These are phyloP conservation scores for Coemansia sp. DNA, from an alignment of 192 early-diverging fungal species.

Conservation along the genomic window DNA sequence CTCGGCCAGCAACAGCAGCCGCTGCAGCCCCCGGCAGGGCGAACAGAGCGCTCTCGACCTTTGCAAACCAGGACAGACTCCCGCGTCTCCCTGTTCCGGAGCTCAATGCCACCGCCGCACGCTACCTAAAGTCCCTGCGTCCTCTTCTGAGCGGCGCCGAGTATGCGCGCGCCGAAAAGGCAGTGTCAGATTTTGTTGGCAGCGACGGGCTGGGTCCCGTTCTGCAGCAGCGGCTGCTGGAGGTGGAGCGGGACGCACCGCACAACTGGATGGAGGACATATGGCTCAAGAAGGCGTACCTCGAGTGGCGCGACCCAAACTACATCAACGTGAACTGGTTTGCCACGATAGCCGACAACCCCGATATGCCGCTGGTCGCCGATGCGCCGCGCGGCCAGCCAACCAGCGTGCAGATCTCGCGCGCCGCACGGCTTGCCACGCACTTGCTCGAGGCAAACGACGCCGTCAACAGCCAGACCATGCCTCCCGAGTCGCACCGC, in stretches of 20 bases:
- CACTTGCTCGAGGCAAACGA: slow-evolving; percentile 76
- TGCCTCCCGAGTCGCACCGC: slow-evolving; percentile 70
- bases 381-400: slow-evolving; percentile 48
- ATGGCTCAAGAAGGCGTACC: slow-evolving; percentile 79
- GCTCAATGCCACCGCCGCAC: slow-evolving; percentile 69
- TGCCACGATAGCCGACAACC: slow-evolving; percentile 67
- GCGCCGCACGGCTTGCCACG: slow-evolving; percentile 73
- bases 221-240: slow-evolving; percentile 72
- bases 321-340: slow-evolving; percentile 93
- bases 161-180: slow-evolving; percentile 58
- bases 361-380: slow-evolving; percentile 47
- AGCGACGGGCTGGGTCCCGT: slow-evolving; percentile 67
- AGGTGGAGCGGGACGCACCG: slow-evolving; percentile 65
- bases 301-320: slow-evolving; percentile 80
- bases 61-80: slow-evolving; percentile 66
- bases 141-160: slow-evolving; percentile 68
- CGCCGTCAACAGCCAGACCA: slow-evolving; percentile 59
- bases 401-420: slow-evolving; percentile 72
- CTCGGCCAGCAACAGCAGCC: background rate
- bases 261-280: slow-evolving; percentile 88
- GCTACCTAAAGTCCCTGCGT: slow-evolving; percentile 72
- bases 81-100: slow-evolving; percentile 85
- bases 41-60: slow-evolving; percentile 45
- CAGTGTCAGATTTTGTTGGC: slow-evolving; percentile 69
- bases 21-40: background rate